Evolutionary conservation across 2,329 filamentous ascomycete genomes (phyloP), one percentile per base, ranked within the genome.

Genomic region (Acrocalymma vagum): DNA sequence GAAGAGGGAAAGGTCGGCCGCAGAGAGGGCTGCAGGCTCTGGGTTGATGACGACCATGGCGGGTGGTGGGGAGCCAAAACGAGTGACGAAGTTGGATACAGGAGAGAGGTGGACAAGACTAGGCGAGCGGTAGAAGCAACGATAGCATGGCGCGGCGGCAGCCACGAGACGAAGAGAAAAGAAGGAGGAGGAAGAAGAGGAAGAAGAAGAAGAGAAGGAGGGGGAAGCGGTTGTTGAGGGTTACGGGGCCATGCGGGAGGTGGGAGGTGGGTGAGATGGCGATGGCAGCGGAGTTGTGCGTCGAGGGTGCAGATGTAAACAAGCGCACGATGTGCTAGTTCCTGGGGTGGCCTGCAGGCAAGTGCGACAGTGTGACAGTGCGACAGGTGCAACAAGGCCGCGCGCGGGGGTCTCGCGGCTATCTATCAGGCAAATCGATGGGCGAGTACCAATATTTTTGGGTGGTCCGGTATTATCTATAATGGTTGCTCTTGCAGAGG

Each of bases 1-100:
- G 79, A 95, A 97, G 62, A 96, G 88, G 65, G 83, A 85, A 70
- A 96, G 82, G 68, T 88, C 81, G 70, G 93, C 88, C 68, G 88
- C 80, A 70, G 89, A 86, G 70, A 96, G 80, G 64, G 84, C 76
- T 39, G 80, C 84, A 76, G 91, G 82, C 72, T 90, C 86, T 55
- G 86, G 84, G 60, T 83, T 87, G 70, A 93, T 82, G 75, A 87
- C 84, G 77, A 93, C 89, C 91, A 96, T 96, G 74, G 74, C 79
- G 55, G 36, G 40, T 34, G 43, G 15, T 52, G 55, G 42, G n/a
- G n/a, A n/a, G 56, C 41, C 31, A 38, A 60, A 65, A 64, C 56
- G 62, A 68, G 57, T 51, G 64, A 61, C 61, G 40, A 38, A 33
- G 49, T 42, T 33, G 53, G 50, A 35, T 36, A n/a, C 29, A 27